Conservation (phyloP, 179 eudicot genomes). For the Amaranthus tricolor region DNA sequence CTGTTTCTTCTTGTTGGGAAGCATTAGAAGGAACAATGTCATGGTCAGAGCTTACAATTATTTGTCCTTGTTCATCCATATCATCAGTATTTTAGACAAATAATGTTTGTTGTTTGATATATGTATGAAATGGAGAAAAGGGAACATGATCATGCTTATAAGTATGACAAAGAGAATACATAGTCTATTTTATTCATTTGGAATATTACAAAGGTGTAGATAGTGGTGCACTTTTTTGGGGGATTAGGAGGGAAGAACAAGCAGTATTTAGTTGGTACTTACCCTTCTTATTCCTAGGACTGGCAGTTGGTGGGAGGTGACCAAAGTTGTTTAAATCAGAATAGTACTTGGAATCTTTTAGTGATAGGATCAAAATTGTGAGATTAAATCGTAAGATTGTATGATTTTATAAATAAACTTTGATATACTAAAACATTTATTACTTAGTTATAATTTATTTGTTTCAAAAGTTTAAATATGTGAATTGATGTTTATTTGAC, state of each 20-base stretch:
- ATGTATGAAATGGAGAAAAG: not conserved
- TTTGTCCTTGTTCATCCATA: conserved; percentile 32
- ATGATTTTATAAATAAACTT: no score
- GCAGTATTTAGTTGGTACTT: conserved; percentile 14
- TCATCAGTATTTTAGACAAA: not conserved
- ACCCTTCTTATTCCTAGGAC: conserved; percentile 21
- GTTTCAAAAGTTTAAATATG: no score
- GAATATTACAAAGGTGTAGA: conserved; percentile 1
- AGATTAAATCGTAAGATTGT: no score
- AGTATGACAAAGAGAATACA: no score
- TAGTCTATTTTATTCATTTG: not conserved
- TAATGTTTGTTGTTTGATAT: not conserved
- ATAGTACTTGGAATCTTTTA: no score
- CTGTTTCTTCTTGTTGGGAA: conserved; percentile 21
- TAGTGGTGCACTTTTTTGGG: no score
- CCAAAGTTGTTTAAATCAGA: conserved; percentile 12
- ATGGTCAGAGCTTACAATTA: not conserved
- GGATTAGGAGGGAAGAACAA: not conserved
- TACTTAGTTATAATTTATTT: no score
- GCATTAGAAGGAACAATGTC: conserved; percentile 12
- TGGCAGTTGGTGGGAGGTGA: conserved; percentile 28
- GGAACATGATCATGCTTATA: not conserved
- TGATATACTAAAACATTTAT: no score
- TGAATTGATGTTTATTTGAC: no score
- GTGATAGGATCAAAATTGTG: no score